Base-by-base conservation (phyloP, 1,139 yeast genomes). In the Torulaspora globosa region DNA sequence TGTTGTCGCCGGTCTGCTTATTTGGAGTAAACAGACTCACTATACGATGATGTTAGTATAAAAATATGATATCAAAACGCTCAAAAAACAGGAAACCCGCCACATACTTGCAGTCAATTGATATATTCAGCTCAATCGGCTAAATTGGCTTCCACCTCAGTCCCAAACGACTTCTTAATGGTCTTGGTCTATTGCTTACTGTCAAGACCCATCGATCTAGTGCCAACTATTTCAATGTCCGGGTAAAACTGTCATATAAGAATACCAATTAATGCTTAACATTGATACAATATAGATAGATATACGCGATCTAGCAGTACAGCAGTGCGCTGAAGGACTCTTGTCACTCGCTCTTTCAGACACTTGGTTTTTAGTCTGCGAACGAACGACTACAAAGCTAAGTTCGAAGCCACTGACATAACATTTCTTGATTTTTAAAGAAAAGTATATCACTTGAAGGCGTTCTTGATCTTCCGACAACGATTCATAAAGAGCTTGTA, bases 11-110 rank as follows among this genome's bases (percentile, higher is more conserved):
- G 16, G 36, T 39, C 33, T 42, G 44, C 34, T 47, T 52, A 32
- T 52, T 49, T 18, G 56, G 55, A 29, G 56, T 54, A 41, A 51
- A 52, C 33, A 54, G 49, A 44, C 50, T 54, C 57, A 54, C 56
- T 55, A 36, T n/a, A 31, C 11, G 26, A 26, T 37, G 14, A 33
- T 43, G 47, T 44, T 44, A 44, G 47, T 44, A 26, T 10, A 29
- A 31, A 36, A 34, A 34, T 9, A 3, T 6, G n/a, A 3, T 15
- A 19, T 18, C 12, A 31, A 31, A 16, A 10, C 34, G 21, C 19
- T 11, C 14, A 16, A 11, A 16, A 16, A 10, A 1, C 12, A 16
- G 9, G 23, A 6, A 21, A 21, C 23, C 23, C 3, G n/a, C 8
- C 11, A 31, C 34, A 31, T 31, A 31, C 34, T 31, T 9, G 23